phyloP scores from a whole-genome alignment of 2,329 filamentous ascomycete species.

The Fusarium nanum region DNA sequence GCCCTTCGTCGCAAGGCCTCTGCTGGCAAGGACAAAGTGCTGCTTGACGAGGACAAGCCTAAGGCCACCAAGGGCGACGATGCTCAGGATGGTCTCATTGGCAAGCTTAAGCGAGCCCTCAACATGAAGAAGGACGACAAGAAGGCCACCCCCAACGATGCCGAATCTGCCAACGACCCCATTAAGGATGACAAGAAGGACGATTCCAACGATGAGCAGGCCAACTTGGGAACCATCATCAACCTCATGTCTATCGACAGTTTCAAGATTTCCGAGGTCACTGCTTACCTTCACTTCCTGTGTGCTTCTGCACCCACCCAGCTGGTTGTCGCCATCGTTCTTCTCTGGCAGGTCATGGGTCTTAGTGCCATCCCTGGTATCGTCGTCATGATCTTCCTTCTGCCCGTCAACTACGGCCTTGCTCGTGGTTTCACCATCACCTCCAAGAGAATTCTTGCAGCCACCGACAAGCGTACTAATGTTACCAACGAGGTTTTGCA shows the following conservation, averaged over 20 bases:
- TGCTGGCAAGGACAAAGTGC: conserved; percentile 77
- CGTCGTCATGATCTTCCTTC: conserved; percentile 85
- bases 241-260: conserved; percentile 99
- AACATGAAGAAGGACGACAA: conserved; percentile 70
- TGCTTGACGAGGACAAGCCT: conserved; percentile 65
- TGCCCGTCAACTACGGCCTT: conserved; percentile 91
- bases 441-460: conserved; percentile 90
- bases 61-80: conserved; percentile 51
- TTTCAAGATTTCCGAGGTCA: conserved; percentile 96
- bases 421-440: conserved; percentile 86
- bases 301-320: conserved; percentile 92
- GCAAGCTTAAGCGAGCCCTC: conserved; percentile 66
- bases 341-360: conserved; percentile 92
- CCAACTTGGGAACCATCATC: conserved; percentile 97
- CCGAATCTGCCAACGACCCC: conserved; percentile 51
- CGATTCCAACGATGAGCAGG: conserved; percentile 72
- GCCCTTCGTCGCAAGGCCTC: conserved; percentile 90
- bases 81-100: conserved; percentile 55
- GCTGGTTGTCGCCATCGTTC: conserved; percentile 79
- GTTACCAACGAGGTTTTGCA: conserved; percentile 96
- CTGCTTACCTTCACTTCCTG: conserved; percentile 95
- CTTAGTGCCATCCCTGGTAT: conserved; percentile 95
- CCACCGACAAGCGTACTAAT: conserved; percentile 95
- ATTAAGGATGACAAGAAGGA: conserved; percentile 53
- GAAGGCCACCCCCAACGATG: conserved; percentile 51